These are phyloP conservation scores for Xylaria telfairii DNA, from an alignment of 495 filamentous ascomycete species.

Conservation along the genomic window DNA sequence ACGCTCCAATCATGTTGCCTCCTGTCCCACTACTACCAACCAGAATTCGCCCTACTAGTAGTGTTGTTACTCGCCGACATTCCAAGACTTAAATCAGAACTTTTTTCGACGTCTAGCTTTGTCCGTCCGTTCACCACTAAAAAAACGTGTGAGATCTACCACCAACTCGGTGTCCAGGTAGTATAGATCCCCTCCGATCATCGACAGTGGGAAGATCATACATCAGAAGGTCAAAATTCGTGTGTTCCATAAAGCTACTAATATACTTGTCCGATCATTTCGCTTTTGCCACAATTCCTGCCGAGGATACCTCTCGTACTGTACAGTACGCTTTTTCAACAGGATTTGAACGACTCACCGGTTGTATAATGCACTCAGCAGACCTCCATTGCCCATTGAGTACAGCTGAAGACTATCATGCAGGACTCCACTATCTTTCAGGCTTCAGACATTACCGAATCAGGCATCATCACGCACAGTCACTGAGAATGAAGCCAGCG, in stretches of 20 bases:
- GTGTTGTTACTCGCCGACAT: neutral
- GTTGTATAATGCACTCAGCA: neutral
- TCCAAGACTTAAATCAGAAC: neutral
- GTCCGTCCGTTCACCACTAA: too few species aligned
- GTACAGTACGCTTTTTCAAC: neutral
- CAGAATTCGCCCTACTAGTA: neutral
- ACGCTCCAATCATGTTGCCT: neutral
- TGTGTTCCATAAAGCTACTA: too few species aligned
- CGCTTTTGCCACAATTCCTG: neutral
- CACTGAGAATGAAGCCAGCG: too few species aligned
- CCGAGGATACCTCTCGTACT: neutral
- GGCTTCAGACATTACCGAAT: too few species aligned
- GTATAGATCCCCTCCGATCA: neutral
- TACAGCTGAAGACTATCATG: too few species aligned
- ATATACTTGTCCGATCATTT: neutral
- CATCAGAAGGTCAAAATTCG: neutral
- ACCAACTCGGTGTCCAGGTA: neutral
- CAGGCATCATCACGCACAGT: too few species aligned
- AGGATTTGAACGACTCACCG: neutral
- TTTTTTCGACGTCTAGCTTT: neutral
- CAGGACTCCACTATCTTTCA: too few species aligned
- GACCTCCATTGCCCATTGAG: too few species aligned
- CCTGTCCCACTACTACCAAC: neutral
- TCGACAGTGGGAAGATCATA: neutral
- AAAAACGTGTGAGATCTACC: neutral